phyloP scores from a whole-genome alignment of 2,329 filamentous ascomycete species.

The Diplodia seriata region DNA sequence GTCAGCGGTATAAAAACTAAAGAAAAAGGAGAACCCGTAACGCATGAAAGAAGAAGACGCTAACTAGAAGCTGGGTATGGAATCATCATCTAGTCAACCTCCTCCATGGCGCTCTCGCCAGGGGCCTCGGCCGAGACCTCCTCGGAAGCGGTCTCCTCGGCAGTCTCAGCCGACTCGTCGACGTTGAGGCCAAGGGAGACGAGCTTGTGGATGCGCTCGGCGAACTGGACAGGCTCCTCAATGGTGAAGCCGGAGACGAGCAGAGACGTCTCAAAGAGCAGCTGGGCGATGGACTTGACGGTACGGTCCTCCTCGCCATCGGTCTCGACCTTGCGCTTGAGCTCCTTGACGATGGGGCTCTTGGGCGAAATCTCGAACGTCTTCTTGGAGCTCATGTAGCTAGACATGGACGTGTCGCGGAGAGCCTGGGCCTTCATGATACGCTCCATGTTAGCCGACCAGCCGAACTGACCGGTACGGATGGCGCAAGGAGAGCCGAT shows the following conservation, averaged over 20 bases:
- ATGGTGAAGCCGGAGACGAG: constrained; percentile 99
- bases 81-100: constrained; percentile 80
- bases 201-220: constrained; percentile 99
- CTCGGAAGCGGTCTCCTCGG: constrained; percentile 63
- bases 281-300: constrained; percentile 98
- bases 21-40: constrained; percentile 27
- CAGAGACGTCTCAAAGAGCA: constrained; percentile 98
- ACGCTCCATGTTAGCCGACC: constrained; percentile 99
- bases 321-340: constrained; percentile 98
- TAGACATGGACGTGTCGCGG: constrained; percentile 99
- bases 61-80: constrained; percentile 24
- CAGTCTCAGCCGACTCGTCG: constrained; percentile 85
- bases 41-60: constrained; percentile 25
- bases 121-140: constrained; percentile 68
- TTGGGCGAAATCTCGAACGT: constrained; percentile 99
- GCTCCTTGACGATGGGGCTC: constrained; percentile 96
- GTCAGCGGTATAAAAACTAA: constrained; percentile 25
- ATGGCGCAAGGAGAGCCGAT: constrained; percentile 94
- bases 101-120: constrained; percentile 97
- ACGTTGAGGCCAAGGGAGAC: constrained; percentile 97
- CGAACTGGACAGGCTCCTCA: constrained; percentile 96
- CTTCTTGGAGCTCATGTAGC: constrained; percentile 99
- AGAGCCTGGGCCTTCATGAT: constrained; percentile 99
- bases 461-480: constrained; percentile 99
- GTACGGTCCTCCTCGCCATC: constrained; percentile 99